Evolutionary conservation across 257 asterid species (phyloP).

Genomic region (Lantana camara): DNA sequence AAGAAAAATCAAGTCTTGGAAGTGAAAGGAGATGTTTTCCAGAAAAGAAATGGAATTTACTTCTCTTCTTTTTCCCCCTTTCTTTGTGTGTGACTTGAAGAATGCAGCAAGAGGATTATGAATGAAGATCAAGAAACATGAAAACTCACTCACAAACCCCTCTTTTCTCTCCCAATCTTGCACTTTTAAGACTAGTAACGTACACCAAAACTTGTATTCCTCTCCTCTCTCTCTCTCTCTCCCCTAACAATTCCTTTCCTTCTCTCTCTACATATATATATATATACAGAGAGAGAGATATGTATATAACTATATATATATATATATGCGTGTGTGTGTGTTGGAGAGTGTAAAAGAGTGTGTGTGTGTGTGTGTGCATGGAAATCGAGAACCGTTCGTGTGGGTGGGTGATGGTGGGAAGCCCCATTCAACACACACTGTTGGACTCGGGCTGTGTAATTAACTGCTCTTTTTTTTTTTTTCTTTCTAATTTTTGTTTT

Average conservation of each 20-base stretch:
- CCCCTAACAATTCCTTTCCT: too few species aligned
- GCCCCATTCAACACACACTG: slow-evolving; percentile 44
- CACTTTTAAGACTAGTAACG: background rate
- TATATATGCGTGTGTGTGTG: background rate
- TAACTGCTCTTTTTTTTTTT: slow-evolving; percentile 14
- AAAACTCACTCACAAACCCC: slow-evolving; percentile 10
- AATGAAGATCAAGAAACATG: slow-evolving; percentile 14
- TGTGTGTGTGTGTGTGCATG: slow-evolving; percentile 47
- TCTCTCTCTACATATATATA: background rate
- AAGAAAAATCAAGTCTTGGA: slow-evolving; percentile 14
- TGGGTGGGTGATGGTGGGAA: slow-evolving; percentile 59
- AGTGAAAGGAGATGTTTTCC: slow-evolving; percentile 17
- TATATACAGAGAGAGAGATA: too few species aligned
- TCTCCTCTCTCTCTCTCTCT: slow-evolving; percentile 9
- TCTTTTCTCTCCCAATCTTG: slow-evolving; percentile 15
- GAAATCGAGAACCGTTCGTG: slow-evolving; percentile 72
- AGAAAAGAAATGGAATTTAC: too few species aligned
- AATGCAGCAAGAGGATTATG: too few species aligned
- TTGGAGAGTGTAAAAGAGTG: slow-evolving; percentile 11
- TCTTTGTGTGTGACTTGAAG: background rate
- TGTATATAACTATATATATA: too few species aligned
- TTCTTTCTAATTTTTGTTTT: background rate
- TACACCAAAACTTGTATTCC: slow-evolving; percentile 5
- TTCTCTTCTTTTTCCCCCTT: too few species aligned
- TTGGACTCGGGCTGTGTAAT: slow-evolving; percentile 51